These are phyloP conservation scores for Trifolium pratense DNA, from an alignment of 306 rosid species.

Conservation along the genomic window DNA sequence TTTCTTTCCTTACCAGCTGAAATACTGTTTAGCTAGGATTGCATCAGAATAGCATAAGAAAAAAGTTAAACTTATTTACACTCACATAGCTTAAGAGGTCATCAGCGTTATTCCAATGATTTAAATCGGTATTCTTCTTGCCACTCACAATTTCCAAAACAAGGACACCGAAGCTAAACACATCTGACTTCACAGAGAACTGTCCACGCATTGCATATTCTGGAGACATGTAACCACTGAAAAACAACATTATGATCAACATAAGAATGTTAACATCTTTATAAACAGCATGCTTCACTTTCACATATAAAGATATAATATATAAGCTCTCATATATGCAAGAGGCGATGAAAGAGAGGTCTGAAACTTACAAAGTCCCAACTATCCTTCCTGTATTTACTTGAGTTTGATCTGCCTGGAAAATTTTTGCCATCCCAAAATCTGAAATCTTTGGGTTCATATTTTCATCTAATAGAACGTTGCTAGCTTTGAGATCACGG, in stretches of 20 bases:
- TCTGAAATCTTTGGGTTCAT: slow-evolving; percentile 74
- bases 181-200: slow-evolving; percentile 52
- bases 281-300: neutral
- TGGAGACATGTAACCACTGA: slow-evolving; percentile 59
- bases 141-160: slow-evolving; percentile 59
- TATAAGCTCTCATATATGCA: neutral
- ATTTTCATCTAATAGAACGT: slow-evolving; percentile 55
- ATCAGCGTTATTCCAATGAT: slow-evolving; percentile 34
- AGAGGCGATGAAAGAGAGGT: neutral
- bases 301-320: neutral
- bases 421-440: slow-evolving; percentile 73
- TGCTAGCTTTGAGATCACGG: slow-evolving; percentile 73
- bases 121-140: slow-evolving; percentile 47
- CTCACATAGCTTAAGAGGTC: slow-evolving; percentile 60
- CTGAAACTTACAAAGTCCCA: slow-evolving; percentile 68
- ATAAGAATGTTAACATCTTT: neutral
- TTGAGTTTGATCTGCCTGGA: slow-evolving; percentile 50
- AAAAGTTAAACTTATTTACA: slow-evolving; percentile 11
- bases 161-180: slow-evolving; percentile 56
- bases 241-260: slow-evolving; percentile 2
- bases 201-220: slow-evolving; percentile 61
- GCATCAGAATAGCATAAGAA: slow-evolving; percentile 11
- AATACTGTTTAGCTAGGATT: neutral
- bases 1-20: neutral
- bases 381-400: slow-evolving; percentile 56